A percentile compares a stretch with the other conserved stretches of the same genome.
Evolutionary conservation across 176 grass and related monocot species (phyloP).

Genomic region (Bonia amplexicaulis): DNA sequence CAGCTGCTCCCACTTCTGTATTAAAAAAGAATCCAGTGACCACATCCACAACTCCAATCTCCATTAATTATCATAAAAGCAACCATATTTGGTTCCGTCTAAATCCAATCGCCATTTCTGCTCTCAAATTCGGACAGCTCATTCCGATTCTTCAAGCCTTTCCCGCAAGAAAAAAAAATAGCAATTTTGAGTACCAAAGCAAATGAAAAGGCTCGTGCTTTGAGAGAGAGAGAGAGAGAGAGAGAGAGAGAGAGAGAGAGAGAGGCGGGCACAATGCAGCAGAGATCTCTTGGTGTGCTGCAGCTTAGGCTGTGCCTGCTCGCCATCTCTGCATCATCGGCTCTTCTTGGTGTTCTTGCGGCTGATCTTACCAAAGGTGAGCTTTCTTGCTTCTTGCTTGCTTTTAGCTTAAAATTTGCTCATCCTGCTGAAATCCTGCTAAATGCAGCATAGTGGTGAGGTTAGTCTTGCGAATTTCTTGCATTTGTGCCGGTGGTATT

Average conservation of each 20-base stretch:
- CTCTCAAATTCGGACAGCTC: not conserved
- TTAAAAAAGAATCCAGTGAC: not conserved
- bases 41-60: not conserved
- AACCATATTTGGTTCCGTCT: not conserved
- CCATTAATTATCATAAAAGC: not conserved
- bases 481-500: not conserved
- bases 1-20: not conserved
- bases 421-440: slow-evolving; percentile 13
- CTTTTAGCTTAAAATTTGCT: not conserved
- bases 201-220: slow-evolving; percentile 15
- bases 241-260: not conserved
- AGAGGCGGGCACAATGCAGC: slow-evolving; percentile 23
- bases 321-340: slow-evolving; percentile 28
- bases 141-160: not conserved
- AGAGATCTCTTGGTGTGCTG: slow-evolving; percentile 34
- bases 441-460: slow-evolving; percentile 7
- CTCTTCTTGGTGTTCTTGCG: slow-evolving; percentile 26
- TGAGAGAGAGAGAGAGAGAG: not conserved
- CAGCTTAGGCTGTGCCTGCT: slow-evolving; percentile 41
- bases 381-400: slow-evolving; percentile 3
- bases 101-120: not conserved
- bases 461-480: not conserved
- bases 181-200: slow-evolving; percentile 20
- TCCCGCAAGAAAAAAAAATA: not conserved
- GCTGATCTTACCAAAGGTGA: slow-evolving; percentile 49